Percentiles rank a stretch among this genome's conserved stretches.
Conservation (phyloP, 2,329 filamentous ascomycete species). For the Calonectria multiphialidica region DNA sequence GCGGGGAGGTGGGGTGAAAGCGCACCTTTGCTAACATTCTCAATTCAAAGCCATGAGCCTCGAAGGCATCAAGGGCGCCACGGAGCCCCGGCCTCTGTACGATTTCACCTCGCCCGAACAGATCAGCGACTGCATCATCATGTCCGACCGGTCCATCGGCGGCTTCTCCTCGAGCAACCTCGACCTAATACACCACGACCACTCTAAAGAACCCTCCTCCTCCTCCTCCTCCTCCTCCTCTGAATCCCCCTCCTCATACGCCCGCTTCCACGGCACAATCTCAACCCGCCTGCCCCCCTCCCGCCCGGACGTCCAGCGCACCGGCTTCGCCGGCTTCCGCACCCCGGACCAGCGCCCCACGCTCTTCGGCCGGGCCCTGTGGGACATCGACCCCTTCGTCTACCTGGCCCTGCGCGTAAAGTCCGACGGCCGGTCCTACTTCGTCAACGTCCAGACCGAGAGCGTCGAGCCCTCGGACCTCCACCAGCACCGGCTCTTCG, state of each 20-base stretch:
- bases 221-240: conserved; percentile 15
- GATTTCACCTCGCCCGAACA: conserved; percentile 67
- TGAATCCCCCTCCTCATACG: conserved; percentile 56
- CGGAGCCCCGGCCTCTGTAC: conserved; percentile 73
- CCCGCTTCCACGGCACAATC: conserved; percentile 88
- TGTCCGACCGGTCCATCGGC: conserved; percentile 89
- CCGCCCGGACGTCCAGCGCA: conserved; percentile 79
- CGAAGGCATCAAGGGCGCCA: conserved; percentile 76
- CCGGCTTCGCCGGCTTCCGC: conserved; percentile 91
- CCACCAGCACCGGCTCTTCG: conserved; percentile 91
- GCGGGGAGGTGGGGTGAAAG: too few relatives aligned
- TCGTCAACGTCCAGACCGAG: conserved; percentile 96
- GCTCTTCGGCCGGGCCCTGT: conserved; percentile 86
- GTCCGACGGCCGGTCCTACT: conserved; percentile 91
- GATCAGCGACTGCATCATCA: conserved; percentile 74
- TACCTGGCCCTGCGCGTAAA: conserved; percentile 91
- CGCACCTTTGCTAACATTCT: neutral
- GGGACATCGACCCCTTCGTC: conserved; percentile 90
- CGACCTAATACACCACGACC: conserved; percentile 66
- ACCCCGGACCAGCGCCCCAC: conserved; percentile 82
- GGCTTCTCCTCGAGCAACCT: conserved; percentile 84
- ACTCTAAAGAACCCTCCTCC: neutral
- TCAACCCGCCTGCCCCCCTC: conserved; percentile 85
- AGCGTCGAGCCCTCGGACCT: conserved; percentile 94
- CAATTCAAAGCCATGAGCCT: conserved; percentile 71